Percentiles rank a stretch among this genome's conserved stretches.
phyloP scores from a whole-genome alignment of 2,329 filamentous ascomycete species.

The Stachybotrys echinatus region DNA sequence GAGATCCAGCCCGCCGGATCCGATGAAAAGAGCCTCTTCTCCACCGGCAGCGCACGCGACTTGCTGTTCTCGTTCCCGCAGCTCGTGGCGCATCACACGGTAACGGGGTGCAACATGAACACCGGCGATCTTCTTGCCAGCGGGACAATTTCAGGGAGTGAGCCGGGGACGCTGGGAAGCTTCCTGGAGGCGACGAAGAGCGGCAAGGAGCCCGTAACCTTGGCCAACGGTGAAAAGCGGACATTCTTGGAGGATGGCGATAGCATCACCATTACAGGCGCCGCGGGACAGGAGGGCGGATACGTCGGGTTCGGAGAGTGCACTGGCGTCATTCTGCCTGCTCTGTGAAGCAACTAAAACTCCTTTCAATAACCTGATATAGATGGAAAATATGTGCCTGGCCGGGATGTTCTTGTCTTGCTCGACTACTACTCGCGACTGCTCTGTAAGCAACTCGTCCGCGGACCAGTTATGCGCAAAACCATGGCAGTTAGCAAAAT shows the following conservation, averaged over 20 bases:
- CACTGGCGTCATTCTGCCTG: slow-evolving; percentile 49
- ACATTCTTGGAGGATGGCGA: slow-evolving; percentile 73
- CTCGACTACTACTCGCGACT: too few species aligned
- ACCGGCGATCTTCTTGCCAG: slow-evolving; percentile 72
- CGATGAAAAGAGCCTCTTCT: slow-evolving; percentile 25
- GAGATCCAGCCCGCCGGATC: slow-evolving; percentile 23
- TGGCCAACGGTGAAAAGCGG: slow-evolving; percentile 61
- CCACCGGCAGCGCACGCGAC: slow-evolving; percentile 26
- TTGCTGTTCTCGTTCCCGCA: slow-evolving; percentile 72
- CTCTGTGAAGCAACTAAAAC: slow-evolving; percentile 13
- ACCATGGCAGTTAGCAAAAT: too few species aligned
- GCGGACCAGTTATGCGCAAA: too few species aligned
- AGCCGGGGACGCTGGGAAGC: slow-evolving; percentile 60
- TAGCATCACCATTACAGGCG: slow-evolving; percentile 59
- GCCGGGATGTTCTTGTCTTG: too few species aligned
- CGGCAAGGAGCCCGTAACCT: slow-evolving; percentile 58
- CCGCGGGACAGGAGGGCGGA: slow-evolving; percentile 59
- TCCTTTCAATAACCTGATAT: too few species aligned
- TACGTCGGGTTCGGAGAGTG: slow-evolving; percentile 75
- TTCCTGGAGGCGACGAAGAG: slow-evolving; percentile 67
- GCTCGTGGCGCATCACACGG: slow-evolving; percentile 71
- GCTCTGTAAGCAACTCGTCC: too few species aligned
- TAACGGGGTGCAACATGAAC: slow-evolving; percentile 67
- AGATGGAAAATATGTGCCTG: too few species aligned
- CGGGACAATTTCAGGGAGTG: slow-evolving; percentile 67